These are phyloP conservation scores for Kwoniella botswanensis DNA, from an alignment of 768 basidiomycete species.

Conservation along the genomic window DNA sequence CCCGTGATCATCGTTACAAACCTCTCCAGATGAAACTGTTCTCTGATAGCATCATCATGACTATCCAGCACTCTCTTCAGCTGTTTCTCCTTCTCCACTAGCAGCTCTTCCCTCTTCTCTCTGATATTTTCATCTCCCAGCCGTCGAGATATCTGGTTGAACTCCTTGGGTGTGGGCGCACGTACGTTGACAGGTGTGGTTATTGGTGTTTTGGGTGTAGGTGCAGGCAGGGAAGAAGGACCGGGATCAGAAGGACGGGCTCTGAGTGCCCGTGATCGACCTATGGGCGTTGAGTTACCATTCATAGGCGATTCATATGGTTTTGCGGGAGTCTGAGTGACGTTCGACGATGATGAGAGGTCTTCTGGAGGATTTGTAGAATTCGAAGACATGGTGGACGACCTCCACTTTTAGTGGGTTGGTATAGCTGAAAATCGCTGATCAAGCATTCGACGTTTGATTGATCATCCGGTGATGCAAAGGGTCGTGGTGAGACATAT, in stretches of 20 bases:
- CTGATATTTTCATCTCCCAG: slow-evolving; percentile 35
- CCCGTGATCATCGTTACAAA: slow-evolving; percentile 71
- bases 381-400: slow-evolving; percentile 46
- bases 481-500: no score
- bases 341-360: not conserved
- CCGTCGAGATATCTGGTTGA: slow-evolving; percentile 26
- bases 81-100: slow-evolving; percentile 68
- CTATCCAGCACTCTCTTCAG: slow-evolving; percentile 63
- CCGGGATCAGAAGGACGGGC: slow-evolving; percentile 36
- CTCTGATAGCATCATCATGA: slow-evolving; percentile 65
- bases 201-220: not conserved
- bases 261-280: slow-evolving; percentile 31
- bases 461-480: no score
- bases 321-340: not conserved
- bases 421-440: not conserved
- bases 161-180: slow-evolving; percentile 29
- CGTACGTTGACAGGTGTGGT: slow-evolving; percentile 10
- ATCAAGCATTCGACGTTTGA: not conserved
- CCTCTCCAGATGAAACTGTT: slow-evolving; percentile 85
- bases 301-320: not conserved
- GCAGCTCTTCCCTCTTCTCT: slow-evolving; percentile 57
- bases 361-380: not conserved
- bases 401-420: slow-evolving; percentile 45
- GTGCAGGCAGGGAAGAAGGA: slow-evolving; percentile 5
- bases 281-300: not conserved